phyloP scores from a whole-genome alignment of 1,284 basidiomycete genomes.

The Pseudozyma flocculosa region DNA sequence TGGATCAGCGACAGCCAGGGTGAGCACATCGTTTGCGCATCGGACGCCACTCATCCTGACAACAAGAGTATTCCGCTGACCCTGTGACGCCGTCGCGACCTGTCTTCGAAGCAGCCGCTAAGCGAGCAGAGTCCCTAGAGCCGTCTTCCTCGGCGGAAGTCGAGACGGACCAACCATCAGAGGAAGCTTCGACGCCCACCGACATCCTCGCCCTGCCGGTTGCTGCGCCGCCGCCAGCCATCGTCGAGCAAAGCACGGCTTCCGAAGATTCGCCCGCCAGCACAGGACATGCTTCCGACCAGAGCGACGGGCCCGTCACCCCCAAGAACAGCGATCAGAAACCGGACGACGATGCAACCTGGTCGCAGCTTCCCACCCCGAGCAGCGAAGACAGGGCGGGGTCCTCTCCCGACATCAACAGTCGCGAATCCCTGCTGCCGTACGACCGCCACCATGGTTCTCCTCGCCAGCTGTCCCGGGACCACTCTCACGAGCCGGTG shows the following conservation, averaged over 20 bases:
- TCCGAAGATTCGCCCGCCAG: no score
- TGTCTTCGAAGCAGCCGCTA: no score
- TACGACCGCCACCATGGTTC: not conserved
- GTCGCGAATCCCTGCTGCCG: not conserved
- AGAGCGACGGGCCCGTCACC: not conserved
- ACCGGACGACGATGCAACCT: not conserved
- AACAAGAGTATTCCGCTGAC: no score
- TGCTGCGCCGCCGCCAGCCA: not conserved
- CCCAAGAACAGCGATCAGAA: not conserved
- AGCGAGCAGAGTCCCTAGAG: no score
- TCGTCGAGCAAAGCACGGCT: not conserved
- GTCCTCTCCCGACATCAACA: not conserved
- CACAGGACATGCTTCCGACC: not conserved
- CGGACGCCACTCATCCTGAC: no score
- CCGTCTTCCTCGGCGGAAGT: no score
- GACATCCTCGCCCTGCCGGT: not conserved
- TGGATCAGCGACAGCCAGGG: slow-evolving; percentile 40
- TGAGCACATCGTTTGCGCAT: no score
- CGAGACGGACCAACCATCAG: not conserved
- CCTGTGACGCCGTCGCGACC: no score
- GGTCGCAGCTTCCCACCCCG: not conserved
- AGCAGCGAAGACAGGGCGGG: not conserved
- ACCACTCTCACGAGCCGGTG: not conserved
- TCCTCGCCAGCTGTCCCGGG: not conserved
- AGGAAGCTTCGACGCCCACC: not conserved